A percentile compares a stretch with the other conserved stretches of the same genome.
Conservation (phyloP, 768 basidiomycete species). For the Amanita muscaria region DNA sequence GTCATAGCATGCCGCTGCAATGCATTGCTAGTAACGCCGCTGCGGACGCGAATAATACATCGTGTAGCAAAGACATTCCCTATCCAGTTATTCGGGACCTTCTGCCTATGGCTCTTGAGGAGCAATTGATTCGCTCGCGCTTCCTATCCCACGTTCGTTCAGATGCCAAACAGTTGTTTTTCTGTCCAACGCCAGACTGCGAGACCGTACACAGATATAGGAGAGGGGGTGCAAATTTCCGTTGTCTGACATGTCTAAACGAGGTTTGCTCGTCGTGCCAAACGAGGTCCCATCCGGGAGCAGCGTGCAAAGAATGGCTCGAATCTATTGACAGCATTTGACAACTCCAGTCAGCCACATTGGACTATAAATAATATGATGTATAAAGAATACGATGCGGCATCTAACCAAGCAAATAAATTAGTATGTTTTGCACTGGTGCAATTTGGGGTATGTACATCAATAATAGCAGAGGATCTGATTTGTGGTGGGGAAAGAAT, state of each 20-base stretch:
- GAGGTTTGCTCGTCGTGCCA: slow-evolving; percentile 33
- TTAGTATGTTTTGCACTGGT: too few species aligned
- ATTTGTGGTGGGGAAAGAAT: too few species aligned
- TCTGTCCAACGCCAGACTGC: slow-evolving; percentile 49
- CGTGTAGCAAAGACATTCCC: slow-evolving; percentile 29
- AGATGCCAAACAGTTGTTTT: slow-evolving; percentile 33
- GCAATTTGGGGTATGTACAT: too few species aligned
- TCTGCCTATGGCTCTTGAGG: slow-evolving; percentile 29
- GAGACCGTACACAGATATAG: slow-evolving; percentile 32
- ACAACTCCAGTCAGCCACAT: not conserved
- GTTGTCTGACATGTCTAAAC: slow-evolving; percentile 27
- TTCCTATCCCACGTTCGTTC: slow-evolving; percentile 36
- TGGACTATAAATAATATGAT: too few species aligned
- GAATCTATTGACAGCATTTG: not conserved
- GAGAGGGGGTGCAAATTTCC: slow-evolving; percentile 18
- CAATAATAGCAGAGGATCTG: too few species aligned
- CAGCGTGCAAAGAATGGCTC: slow-evolving; percentile 23
- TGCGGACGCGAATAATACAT: slow-evolving; percentile 7
- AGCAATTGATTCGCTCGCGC: slow-evolving; percentile 29
- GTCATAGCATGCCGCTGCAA: slow-evolving; percentile 20
- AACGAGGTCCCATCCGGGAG: slow-evolving; percentile 31
- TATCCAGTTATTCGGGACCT: slow-evolving; percentile 30
- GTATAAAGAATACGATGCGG: not conserved
- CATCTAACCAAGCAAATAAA: too few species aligned
- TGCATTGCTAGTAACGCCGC: slow-evolving; percentile 30